Evolutionary conservation across 257 asterid species (phyloP), one percentile per base, ranked within the genome.

Genomic region (Fraxinus anomala): DNA sequence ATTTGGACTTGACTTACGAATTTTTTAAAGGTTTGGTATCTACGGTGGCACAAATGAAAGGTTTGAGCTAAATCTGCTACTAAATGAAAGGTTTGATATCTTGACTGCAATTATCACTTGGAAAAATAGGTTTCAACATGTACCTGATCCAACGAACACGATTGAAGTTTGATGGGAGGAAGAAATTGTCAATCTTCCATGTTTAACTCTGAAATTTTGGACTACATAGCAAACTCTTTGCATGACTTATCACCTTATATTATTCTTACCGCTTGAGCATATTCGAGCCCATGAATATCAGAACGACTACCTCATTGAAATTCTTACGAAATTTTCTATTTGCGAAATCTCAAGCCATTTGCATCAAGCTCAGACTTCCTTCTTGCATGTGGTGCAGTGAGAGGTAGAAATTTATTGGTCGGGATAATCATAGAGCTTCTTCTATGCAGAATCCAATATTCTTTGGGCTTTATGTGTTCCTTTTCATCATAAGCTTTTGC

Each of bases 401-500:
- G 49, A 42, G 49, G 49, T 42, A 42, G 49, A 42, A 42, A 42
- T 42, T 42, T 42, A 11, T 42, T 42, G 16, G 49, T 42, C 17
- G 5, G 49, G 16, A 13, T 42, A 42, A 42, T 42, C 49, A 42
- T 42, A 42, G 14, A 3, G n/a, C 19, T 47, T 6, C 59, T 47
- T 30, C 42, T 39, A 85, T 85, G 91, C 54, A 47, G 74, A 59
- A 31, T 37, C 77, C 73, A 13, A 77, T 12, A 40, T 30, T n/a
- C 10, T 28, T 39, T 3, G 14, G 70, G 21, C 11, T 80, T 19
- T 33, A 9, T 23, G 65, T 82, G 61, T 59, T 82, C n/a, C 1
- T 74, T 23, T 63, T 80, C 66, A n/a, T 70, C 73, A 44, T 31
- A n/a, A 78, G 76, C 81, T 72, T 69, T 61, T 33, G 49, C 74